Conservation (phyloP, 129 eudicot species). For the Silybum marianum region DNA sequence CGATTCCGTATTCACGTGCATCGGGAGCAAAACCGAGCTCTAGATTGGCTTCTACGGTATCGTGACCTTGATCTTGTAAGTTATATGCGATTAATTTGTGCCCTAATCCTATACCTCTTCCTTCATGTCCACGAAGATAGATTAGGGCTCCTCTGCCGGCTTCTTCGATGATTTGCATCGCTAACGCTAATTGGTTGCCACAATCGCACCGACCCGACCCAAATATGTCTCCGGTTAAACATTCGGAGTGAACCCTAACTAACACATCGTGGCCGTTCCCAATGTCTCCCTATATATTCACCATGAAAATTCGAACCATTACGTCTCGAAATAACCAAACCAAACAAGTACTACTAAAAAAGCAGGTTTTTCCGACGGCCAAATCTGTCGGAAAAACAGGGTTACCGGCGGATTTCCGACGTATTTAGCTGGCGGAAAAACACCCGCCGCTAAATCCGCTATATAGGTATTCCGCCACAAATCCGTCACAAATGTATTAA, state of each 20-base stretch:
- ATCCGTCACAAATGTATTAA: too few relatives aligned
- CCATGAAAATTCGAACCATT: not conserved
- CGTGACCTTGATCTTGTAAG: constrained; percentile 93
- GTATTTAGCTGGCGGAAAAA: too few relatives aligned
- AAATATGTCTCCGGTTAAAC: constrained; percentile 92
- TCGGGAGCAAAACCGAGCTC: constrained; percentile 94
- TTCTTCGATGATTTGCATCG: constrained; percentile 76
- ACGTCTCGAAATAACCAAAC: not conserved
- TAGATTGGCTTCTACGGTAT: constrained; percentile 91
- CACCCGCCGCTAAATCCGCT: too few relatives aligned
- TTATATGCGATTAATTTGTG: constrained; percentile 87
- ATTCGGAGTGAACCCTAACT: constrained; percentile 94
- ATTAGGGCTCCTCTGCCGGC: constrained; percentile 81
- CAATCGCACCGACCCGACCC: constrained; percentile 93
- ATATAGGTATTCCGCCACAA: too few relatives aligned
- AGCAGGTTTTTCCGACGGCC: too few relatives aligned
- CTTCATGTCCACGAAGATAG: constrained; percentile 95
- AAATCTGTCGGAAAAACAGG: too few relatives aligned
- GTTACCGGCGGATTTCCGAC: too few relatives aligned
- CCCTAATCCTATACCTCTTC: constrained; percentile 94
- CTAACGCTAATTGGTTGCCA: constrained; percentile 82
- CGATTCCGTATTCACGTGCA: constrained; percentile 93
- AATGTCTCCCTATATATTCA: constrained; percentile 63
- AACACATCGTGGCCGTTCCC: constrained; percentile 81
- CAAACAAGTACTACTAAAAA: too few relatives aligned